Conservation (phyloP, 2,329 filamentous ascomycete genomes). For the Colletotrichum shisoi region DNA sequence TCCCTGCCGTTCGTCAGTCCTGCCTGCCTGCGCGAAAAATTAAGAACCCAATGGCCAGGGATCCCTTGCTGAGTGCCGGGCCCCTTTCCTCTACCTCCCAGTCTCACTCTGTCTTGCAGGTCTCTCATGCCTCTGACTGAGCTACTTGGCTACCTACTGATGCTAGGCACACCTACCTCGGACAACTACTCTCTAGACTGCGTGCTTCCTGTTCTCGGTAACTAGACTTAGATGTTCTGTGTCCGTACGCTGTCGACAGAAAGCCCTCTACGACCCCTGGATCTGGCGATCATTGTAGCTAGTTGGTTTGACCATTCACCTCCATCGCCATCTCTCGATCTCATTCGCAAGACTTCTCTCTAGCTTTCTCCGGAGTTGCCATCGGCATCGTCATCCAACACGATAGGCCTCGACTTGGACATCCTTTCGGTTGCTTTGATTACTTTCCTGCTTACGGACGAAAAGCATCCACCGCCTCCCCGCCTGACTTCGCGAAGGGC, state of each 20-base stretch:
- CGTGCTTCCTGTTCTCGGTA: neutral
- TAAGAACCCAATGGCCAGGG: slow-evolving; percentile 27
- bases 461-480: neutral
- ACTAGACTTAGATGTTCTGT: neutral
- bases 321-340: neutral
- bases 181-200: neutral
- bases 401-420: neutral
- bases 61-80: slow-evolving; percentile 20
- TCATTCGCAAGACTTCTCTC: neutral
- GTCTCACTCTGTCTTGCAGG: slow-evolving; percentile 26
- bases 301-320: neutral
- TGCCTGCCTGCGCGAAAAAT: slow-evolving; percentile 32
- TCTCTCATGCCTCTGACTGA: slow-evolving; percentile 1
- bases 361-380: slow-evolving; percentile 13
- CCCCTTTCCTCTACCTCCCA: slow-evolving; percentile 3
- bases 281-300: neutral
- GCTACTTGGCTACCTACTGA: too few relatives aligned
- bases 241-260: neutral
- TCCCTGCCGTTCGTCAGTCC: slow-evolving; percentile 30
- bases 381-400: slow-evolving; percentile 10
- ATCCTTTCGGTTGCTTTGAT: neutral
- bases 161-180: neutral
- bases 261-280: neutral
- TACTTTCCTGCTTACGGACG: neutral
- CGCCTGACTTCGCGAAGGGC: neutral